Base-by-base conservation (phyloP, 305 asterid genomes). In the Fraxinus latifolia region DNA sequence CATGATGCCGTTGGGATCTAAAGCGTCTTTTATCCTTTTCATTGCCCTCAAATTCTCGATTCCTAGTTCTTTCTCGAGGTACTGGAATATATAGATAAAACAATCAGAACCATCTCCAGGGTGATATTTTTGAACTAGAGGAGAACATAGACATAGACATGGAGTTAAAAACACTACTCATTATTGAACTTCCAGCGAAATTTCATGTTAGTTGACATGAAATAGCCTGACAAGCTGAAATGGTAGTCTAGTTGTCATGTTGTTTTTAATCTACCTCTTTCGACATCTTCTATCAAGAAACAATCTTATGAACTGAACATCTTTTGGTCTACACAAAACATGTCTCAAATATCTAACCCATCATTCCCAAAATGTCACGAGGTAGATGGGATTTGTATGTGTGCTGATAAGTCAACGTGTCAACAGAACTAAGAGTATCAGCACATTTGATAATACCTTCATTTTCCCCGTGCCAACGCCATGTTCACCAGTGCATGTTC, bases 401-500 rank as follows among this genome's bases (percentile, higher is more conserved):
- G n/a, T 9, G 33, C 5, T 65, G 73, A 5, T 67, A 67, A 67
- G 34, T 67, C 74, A 27, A 34, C 32, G 42, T 5, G 12, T 70
- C 76, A 70, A 70, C 23, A 31, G 39, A 31, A 33, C 17, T 27
- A 23, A 37, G 62, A 58, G 39, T 74, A 7, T 65, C 72, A 3
- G 72, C 14, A 55, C 47, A 31, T 73, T 31, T 23, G 70, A 83
- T 34, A 27, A 72, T 92, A 95, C 99, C 99, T 96, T 96, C 95
- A 92, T 90, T 88, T 96, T 96, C 79, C 99, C 99, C 0, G 99
- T 96, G 87, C 98, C 98, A 23, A 96, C 98, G 11, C 99, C 98
- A 84, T 96, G 99, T 89, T 96, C 99, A 84, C 99, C 99, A 0
- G 99, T 94, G 90, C 98, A 96, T 0, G 99, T 94, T 85, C 98